Conservation (phyloP, 179 eudicot species). For the Spergularia azorica region DNA sequence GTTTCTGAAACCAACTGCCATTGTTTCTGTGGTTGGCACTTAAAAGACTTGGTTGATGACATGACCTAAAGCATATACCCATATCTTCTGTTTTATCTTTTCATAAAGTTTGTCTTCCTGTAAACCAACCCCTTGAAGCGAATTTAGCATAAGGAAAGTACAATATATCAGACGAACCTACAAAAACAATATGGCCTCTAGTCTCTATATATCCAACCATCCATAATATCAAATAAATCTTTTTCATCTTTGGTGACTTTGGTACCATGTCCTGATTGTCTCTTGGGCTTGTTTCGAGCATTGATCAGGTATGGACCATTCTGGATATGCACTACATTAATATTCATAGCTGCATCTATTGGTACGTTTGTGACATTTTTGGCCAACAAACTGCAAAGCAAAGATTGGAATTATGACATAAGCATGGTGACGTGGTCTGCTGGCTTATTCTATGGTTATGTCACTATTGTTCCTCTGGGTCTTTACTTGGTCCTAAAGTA, state of each 20-base stretch:
- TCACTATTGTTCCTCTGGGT: constrained; percentile 73
- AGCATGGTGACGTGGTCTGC: constrained; percentile 96
- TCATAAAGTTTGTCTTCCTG: too few relatives aligned
- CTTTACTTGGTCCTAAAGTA: constrained; percentile 84
- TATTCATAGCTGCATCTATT: constrained; percentile 92
- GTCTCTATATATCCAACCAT: too few relatives aligned
- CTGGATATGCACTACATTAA: constrained; percentile 95
- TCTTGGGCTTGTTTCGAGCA: constrained; percentile 10
- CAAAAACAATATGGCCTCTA: too few relatives aligned
- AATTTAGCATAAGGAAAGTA: too few relatives aligned
- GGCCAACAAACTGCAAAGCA: constrained; percentile 78
- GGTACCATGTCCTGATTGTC: constrained; percentile 2
- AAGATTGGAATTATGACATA: constrained; percentile 88
- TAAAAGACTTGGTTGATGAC: neutral
- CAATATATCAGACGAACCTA: too few relatives aligned
- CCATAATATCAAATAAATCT: too few relatives aligned
- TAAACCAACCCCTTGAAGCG: too few relatives aligned
- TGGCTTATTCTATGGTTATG: constrained; percentile 95
- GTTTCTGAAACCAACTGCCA: neutral
- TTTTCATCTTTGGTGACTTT: neutral
- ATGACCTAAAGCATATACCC: too few relatives aligned
- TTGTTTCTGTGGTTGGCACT: neutral
- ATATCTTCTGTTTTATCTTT: too few relatives aligned
- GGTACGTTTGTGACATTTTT: constrained; percentile 91
- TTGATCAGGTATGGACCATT: constrained; percentile 89